Percentiles rank a stretch among this genome's conserved stretches.
Conservation (phyloP, 306 rosid species). For the Cucumis cinereus region DNA sequence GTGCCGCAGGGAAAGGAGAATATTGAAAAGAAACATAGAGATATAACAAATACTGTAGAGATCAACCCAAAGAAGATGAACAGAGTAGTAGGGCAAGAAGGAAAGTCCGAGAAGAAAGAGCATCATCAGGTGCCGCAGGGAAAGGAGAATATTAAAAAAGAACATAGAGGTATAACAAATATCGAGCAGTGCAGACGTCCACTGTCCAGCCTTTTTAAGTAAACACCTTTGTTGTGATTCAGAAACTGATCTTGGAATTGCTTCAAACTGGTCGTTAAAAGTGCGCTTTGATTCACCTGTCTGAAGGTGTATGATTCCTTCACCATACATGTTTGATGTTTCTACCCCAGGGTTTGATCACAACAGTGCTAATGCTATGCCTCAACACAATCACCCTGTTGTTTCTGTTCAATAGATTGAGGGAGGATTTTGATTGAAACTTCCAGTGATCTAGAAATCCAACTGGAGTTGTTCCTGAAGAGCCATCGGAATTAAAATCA, state of each 20-base stretch:
- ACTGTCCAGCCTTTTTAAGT: constrained; percentile 44
- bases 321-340: neutral
- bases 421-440: neutral
- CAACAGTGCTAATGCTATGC: neutral
- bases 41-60: neutral
- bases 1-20: constrained; percentile 12
- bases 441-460: neutral
- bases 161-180: neutral
- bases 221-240: constrained; percentile 3
- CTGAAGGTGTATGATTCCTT: neutral
- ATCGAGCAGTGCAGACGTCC: constrained; percentile 1
- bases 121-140: neutral
- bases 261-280: neutral
- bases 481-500: neutral
- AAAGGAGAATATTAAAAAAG: constrained; percentile 9
- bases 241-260: neutral
- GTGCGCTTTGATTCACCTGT: neutral
- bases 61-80: neutral
- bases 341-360: neutral
- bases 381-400: neutral
- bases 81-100: constrained; percentile 7
- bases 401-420: neutral
- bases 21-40: neutral
- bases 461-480: neutral
- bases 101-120: constrained; percentile 8